Percentiles rank a stretch among this genome's conserved stretches.
These are phyloP conservation scores for Ophiostoma sp. DNA, from an alignment of 2,329 filamentous ascomycete species.

Conservation along the genomic window DNA sequence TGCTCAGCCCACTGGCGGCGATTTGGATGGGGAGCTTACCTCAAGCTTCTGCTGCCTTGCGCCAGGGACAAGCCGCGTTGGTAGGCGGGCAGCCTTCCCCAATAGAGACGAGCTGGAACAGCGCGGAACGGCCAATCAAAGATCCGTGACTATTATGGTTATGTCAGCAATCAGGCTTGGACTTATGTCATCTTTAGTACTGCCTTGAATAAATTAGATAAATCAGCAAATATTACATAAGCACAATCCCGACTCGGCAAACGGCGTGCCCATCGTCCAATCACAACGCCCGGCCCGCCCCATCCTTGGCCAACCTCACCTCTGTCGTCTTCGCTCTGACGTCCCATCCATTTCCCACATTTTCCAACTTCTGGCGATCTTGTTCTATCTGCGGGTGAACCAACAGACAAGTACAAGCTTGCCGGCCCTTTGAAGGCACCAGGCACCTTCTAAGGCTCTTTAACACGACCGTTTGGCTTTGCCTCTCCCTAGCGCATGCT, in stretches of 20 bases:
- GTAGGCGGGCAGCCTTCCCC: slow-evolving; percentile 6
- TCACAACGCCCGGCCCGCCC: neutral
- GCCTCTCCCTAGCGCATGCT: too few relatives aligned
- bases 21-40: slow-evolving; percentile 32
- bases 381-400: neutral
- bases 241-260: neutral
- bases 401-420: neutral
- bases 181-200: too few relatives aligned
- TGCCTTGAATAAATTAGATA: too few relatives aligned
- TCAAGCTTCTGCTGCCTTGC: slow-evolving; percentile 38
- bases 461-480: too few relatives aligned
- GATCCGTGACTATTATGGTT: neutral
- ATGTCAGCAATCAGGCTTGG: neutral
- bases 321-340: neutral
- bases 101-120: too few relatives aligned
- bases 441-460: too few relatives aligned
- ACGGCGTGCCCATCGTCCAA: neutral
- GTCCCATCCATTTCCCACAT: slow-evolving; percentile 16
- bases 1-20: neutral
- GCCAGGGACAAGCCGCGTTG: slow-evolving; percentile 14
- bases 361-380: slow-evolving; percentile 15
- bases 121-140: neutral
- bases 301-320: slow-evolving; percentile 8
- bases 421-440: neutral
- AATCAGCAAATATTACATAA: neutral